Percentiles rank a stretch among this genome's conserved stretches.
Conservation (phyloP, 129 eudicot genomes). For the Escallonia rubra region DNA sequence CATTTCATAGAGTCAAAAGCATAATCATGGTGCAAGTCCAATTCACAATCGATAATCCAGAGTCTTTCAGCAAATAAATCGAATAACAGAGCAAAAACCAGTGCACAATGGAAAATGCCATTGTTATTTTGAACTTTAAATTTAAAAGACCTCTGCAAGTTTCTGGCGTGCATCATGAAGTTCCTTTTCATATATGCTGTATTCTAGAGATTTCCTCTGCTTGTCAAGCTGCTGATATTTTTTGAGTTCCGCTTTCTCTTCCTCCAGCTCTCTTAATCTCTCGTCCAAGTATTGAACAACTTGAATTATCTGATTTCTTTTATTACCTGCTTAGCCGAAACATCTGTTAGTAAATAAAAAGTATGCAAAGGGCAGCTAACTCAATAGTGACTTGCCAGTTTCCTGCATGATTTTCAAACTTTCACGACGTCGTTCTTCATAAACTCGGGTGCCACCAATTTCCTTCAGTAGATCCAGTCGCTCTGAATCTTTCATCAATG, state of each 20-base stretch:
- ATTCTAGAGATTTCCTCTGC: slow-evolving; percentile 90
- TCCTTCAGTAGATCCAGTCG: slow-evolving; percentile 91
- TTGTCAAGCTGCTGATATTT: slow-evolving; percentile 93
- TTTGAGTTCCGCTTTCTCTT: slow-evolving; percentile 92
- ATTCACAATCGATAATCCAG: no score
- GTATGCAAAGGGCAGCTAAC: slow-evolving; percentile 12
- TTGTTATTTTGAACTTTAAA: not conserved
- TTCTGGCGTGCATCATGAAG: slow-evolving; percentile 81
- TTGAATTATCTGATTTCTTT: slow-evolving; percentile 92
- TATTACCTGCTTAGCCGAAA: slow-evolving; percentile 51
- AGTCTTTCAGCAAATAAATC: no score
- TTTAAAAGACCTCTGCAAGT: slow-evolving; percentile 52
- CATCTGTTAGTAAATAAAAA: slow-evolving; percentile 1
- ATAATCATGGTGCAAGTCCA: no score
- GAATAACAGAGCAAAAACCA: no score
- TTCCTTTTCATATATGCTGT: slow-evolving; percentile 87
- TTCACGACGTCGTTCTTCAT: slow-evolving; percentile 94
- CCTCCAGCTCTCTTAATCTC: slow-evolving; percentile 89
- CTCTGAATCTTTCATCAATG: slow-evolving; percentile 92
- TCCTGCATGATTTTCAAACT: slow-evolving; percentile 99
- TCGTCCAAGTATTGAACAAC: slow-evolving; percentile 94
- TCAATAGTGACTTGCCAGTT: slow-evolving; percentile 62
- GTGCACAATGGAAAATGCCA: no score
- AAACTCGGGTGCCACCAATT: slow-evolving; percentile 98
- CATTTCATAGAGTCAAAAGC: no score